Evolutionary conservation across 805 yeast species (phyloP).

Genomic region (Wickerhamiella nectarea): DNA sequence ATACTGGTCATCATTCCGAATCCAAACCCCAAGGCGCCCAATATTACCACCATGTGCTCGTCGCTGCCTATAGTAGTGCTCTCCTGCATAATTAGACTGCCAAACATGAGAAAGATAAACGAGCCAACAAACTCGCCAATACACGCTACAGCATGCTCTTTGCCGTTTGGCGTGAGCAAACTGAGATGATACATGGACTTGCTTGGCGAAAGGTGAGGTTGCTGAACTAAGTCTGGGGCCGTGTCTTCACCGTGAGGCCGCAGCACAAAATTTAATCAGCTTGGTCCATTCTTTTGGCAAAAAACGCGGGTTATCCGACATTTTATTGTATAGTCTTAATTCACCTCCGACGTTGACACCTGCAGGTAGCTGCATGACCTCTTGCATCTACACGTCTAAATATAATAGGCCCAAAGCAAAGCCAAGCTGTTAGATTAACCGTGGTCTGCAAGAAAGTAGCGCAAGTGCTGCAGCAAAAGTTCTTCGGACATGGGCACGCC

Average conservation of each 20-base stretch:
- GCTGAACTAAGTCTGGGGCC: neutral
- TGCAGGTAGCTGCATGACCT: too few relatives aligned
- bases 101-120: conserved; percentile 68
- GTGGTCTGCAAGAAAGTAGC: too few relatives aligned
- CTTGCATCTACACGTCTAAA: neutral
- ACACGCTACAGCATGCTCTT: conserved; percentile 1
- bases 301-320: neutral
- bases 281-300: neutral
- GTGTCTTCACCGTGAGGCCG: neutral
- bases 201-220: neutral
- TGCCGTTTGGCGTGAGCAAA: conserved; percentile 6
- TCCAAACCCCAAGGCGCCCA: conserved; percentile 81
- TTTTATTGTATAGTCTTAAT: too few relatives aligned
- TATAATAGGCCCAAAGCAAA: neutral
- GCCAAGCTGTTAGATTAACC: too few relatives aligned
- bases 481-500: too few relatives aligned
- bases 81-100: conserved; percentile 68
- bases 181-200: neutral
- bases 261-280: too few relatives aligned
- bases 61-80: conserved; percentile 36
- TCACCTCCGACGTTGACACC: too few relatives aligned
- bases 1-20: conserved; percentile 68
- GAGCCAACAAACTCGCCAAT: conserved; percentile 65
- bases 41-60: conserved; percentile 48
- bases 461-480: too few relatives aligned